Base-by-base conservation (phyloP, 768 basidiomycete species). In the Kwoniella dendrophila region DNA sequence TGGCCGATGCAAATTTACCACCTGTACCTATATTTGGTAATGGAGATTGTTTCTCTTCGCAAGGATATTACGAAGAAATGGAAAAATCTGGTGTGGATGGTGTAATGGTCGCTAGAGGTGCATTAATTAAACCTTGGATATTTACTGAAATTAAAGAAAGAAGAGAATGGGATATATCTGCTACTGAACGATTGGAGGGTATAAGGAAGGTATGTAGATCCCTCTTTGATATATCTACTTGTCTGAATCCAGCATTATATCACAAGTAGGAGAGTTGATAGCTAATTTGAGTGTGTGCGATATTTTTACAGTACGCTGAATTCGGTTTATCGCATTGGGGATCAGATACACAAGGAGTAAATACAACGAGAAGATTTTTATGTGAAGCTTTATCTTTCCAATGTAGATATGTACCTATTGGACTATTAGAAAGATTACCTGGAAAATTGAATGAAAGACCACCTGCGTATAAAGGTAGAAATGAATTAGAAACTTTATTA, bases 331-430 rank as follows among this genome's bases (percentile, higher is more conserved):
- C 78, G 24, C 82, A 84, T 86, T 89, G 81, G 69, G 84, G 81
- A 4, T 78, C 80, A 14, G 80, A 80, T 58, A 74, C 79, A 14
- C 69, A 79, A 58, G 96, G 96, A 1, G 85, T 98, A 50, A 94
- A 94, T 80, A 87, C 89, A 10, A 89, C 93, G 0, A 85, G 96
- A 26, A 84, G 96, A 58, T 99, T 94, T 81, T 85, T 98, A 12
- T 94, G 91, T 76, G 96, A 98, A 80, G 88, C 92, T 0, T 83
- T 99, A 1, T 95, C 92, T 0, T 99, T 98, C 84, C 91, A 93
- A 72, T 89, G 95, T 78, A 90, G 96, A 45, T 99, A 99, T 75
- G 82, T 97, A 48, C 96, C 96, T 6, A 88, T 98, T 48, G 96
- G 96, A 0, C 81, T 99, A 6, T 84, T 98, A 20, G 94, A 99